Conservation (phyloP, 495 filamentous ascomycete species). For the Oleoguttula mirabilis region DNA sequence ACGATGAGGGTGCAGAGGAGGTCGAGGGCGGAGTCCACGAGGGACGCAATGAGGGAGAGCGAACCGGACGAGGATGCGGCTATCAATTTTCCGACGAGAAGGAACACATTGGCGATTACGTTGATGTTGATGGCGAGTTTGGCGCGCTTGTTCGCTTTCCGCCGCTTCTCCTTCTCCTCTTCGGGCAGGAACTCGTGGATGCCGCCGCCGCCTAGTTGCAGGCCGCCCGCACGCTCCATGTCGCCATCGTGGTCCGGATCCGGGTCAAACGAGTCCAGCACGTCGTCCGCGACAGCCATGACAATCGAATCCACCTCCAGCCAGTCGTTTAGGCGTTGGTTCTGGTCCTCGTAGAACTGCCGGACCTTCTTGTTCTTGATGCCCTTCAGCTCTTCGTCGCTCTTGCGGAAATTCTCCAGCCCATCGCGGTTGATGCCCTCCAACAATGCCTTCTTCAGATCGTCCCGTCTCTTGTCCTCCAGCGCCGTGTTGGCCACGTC, state of each 20-base stretch:
- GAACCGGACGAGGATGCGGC: constrained; percentile 33
- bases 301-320: constrained; percentile 41
- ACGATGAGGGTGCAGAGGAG: constrained; percentile 40
- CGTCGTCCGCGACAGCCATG: constrained; percentile 38
- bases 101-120: constrained; percentile 36
- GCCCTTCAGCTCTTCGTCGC: constrained; percentile 33
- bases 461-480: constrained; percentile 15
- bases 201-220: constrained; percentile 30
- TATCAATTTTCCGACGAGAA: constrained; percentile 33
- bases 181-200: constrained; percentile 37
- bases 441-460: constrained; percentile 36
- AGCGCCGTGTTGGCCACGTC: constrained; percentile 16
- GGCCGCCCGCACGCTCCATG: constrained; percentile 31
- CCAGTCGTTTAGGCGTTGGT: constrained; percentile 40
- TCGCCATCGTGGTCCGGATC: constrained; percentile 40
- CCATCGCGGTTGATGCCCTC: constrained; percentile 32
- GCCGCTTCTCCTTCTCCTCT: constrained; percentile 35
- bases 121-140: constrained; percentile 45
- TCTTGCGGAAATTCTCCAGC: constrained; percentile 35
- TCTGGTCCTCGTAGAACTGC: constrained; percentile 39
- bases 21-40: constrained; percentile 38
- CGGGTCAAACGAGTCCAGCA: constrained; percentile 42
- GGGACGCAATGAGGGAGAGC: constrained; percentile 38
- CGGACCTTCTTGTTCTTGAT: constrained; percentile 39
- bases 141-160: constrained; percentile 29